Percentiles rank a stretch among this genome's conserved stretches.
phyloP scores from a whole-genome alignment of 345 rosid species.

The Euphorbia peplus region DNA sequence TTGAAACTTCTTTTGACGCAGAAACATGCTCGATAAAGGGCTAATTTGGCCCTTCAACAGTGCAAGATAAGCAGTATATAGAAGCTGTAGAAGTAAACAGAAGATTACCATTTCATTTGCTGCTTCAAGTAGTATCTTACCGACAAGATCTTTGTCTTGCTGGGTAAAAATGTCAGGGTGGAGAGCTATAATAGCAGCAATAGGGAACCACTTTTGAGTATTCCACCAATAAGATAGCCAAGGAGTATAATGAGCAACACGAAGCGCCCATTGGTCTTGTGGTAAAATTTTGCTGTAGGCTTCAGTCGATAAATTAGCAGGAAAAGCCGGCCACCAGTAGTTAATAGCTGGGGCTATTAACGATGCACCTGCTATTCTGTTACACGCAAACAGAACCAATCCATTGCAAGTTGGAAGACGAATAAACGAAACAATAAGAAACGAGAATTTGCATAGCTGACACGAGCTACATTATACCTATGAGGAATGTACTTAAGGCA shows the following conservation, averaged over 20 bases:
- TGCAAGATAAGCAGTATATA: not conserved
- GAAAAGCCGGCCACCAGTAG: conserved; percentile 3
- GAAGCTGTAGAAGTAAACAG: not conserved
- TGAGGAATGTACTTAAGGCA: conserved; percentile 28
- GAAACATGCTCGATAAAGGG: conserved; percentile 6
- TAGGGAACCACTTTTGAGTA: conserved; percentile 23
- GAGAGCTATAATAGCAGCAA: not conserved
- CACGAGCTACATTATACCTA: conserved; percentile 9
- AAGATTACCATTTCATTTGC: not conserved
- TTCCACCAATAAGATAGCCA: not conserved
- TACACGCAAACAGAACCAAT: not conserved
- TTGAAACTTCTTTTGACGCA: no score
- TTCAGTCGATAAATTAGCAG: not conserved
- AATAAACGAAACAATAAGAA: not conserved
- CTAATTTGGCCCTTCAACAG: no score
- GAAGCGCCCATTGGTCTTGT: conserved; percentile 20
- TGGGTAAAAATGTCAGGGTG: conserved; percentile 1
- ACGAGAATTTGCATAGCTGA: not conserved
- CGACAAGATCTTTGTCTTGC: conserved; percentile 14
- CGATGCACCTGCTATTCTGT: conserved; percentile 28
- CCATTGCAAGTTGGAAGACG: not conserved
- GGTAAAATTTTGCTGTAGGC: conserved; percentile 8
- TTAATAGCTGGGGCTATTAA: conserved; percentile 20
- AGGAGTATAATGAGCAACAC: conserved; percentile 21
- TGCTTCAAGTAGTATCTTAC: not conserved